Evolutionary conservation across 73 alveolate genomes (phyloP).

Genomic region (Tetrahymena thermophila): DNA sequence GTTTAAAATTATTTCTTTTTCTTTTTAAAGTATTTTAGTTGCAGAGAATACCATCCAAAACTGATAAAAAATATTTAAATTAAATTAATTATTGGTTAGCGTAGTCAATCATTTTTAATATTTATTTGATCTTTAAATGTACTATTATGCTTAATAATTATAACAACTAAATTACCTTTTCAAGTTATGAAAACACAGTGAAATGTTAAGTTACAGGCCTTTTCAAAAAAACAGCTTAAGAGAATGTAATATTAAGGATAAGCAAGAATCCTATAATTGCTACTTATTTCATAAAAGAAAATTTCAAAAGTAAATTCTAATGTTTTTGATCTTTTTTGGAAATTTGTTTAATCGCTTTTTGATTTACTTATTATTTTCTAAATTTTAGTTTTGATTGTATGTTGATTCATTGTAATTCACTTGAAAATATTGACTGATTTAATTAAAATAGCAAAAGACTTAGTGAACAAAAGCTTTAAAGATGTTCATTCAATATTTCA

Average conservation of each 20-base stretch:
- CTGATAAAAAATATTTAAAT: too few species aligned
- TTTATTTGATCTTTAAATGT: too few species aligned
- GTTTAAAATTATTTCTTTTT: too few species aligned
- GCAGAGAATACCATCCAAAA: too few species aligned
- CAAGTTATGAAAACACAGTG: neutral
- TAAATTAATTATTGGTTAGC: too few species aligned
- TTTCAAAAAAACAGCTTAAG: neutral
- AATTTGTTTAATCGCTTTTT: neutral
- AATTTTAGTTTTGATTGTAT: neutral
- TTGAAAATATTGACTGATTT: neutral
- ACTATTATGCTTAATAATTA: neutral
- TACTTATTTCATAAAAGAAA: neutral
- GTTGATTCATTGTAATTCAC: neutral
- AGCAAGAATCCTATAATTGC: neutral
- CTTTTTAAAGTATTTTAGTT: too few species aligned
- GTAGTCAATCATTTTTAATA: too few species aligned
- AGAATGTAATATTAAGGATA: neutral
- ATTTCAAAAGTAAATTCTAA: neutral
- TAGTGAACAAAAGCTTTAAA: neutral
- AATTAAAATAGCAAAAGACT: neutral
- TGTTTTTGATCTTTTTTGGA: neutral
- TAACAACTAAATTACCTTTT: neutral
- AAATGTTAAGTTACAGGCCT: neutral
- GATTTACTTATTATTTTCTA: neutral
- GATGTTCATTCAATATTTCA: neutral